Percentiles rank a stretch among this genome's conserved stretches.
Conservation (phyloP, 805 yeast species). For the Barnettozyma pratensis region DNA sequence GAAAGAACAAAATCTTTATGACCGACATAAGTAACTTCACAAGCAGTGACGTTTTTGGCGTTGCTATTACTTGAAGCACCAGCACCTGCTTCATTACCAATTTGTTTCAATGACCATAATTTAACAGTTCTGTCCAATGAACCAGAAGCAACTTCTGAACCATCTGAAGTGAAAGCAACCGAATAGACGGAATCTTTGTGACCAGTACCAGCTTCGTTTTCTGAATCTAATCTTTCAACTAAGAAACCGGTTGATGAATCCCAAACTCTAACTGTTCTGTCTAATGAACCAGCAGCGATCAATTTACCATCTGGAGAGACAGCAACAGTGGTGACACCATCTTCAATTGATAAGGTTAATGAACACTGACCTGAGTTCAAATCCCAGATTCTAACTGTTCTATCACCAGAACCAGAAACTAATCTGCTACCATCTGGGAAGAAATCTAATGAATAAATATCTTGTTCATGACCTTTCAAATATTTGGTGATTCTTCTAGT, state of each 20-base stretch:
- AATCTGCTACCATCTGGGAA: constrained; percentile 91
- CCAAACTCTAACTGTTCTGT: constrained; percentile 95
- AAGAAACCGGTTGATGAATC: constrained; percentile 88
- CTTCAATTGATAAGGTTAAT: constrained; percentile 85
- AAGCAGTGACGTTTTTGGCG: constrained; percentile 45
- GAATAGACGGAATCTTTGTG: constrained; percentile 95
- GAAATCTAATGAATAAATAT: constrained; percentile 90
- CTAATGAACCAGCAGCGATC: constrained; percentile 95
- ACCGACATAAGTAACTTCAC: constrained; percentile 91
- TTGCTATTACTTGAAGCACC: constrained; percentile 30
- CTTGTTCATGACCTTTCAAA: constrained; percentile 94
- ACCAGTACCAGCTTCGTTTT: constrained; percentile 83
- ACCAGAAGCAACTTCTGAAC: constrained; percentile 89
- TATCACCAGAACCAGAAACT: constrained; percentile 94
- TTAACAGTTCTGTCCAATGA: constrained; percentile 94
- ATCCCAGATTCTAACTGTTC: constrained; percentile 96
- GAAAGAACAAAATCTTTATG: constrained; percentile 94
- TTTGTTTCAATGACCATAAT: constrained; percentile 83
- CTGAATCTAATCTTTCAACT: constrained; percentile 88
- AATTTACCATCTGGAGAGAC: constrained; percentile 91
- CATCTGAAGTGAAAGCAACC: constrained; percentile 88
- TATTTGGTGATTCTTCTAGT: constrained; percentile 81
- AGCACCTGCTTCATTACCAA: constrained; percentile 38
- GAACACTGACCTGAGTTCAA: constrained; percentile 84
- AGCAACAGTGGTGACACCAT: constrained; percentile 97